A percentile compares a stretch with the other conserved stretches of the same genome.
Conservation (phyloP, 768 basidiomycete genomes). For the Saitozyma podzolica region DNA sequence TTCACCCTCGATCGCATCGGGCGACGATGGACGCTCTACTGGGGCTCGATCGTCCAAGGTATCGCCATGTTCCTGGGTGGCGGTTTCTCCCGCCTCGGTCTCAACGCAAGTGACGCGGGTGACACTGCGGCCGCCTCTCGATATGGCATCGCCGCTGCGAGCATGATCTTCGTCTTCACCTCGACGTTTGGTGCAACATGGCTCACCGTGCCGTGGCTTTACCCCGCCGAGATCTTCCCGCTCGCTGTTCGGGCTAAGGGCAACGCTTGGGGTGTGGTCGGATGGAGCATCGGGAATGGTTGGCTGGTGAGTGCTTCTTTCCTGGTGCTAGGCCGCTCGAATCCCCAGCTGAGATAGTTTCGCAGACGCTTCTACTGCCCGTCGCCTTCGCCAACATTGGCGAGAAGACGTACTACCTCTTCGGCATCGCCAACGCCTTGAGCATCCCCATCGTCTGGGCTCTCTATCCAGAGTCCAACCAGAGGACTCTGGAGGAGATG, state of each 20-base stretch:
- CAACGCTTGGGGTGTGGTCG: constrained; percentile 13
- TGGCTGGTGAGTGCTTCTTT: constrained; percentile 1
- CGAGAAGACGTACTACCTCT: constrained; percentile 35
- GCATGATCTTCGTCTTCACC: constrained; percentile 26
- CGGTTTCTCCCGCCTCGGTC: constrained; percentile 11
- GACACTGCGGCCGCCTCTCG: not conserved
- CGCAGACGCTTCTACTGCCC: not conserved
- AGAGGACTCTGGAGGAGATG: constrained; percentile 27
- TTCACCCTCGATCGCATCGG: constrained; percentile 32
- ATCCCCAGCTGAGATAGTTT: constrained; percentile 16
- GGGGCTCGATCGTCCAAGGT: constrained; percentile 16
- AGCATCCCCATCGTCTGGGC: constrained; percentile 22
- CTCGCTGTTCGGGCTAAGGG: constrained; percentile 23
- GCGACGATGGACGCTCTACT: constrained; percentile 20
- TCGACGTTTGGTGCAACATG: constrained; percentile 25
- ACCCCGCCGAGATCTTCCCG: constrained; percentile 31
- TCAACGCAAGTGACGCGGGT: not conserved
- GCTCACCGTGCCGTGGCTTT: constrained; percentile 26
- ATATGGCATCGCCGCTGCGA: constrained; percentile 23
- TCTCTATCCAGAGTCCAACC: constrained; percentile 23
- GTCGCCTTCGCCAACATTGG: constrained; percentile 13
- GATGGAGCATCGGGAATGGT: constrained; percentile 13
- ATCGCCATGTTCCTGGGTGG: constrained; percentile 18
- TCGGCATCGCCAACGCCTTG: constrained; percentile 27
- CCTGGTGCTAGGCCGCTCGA: constrained; percentile 1